Evolutionary conservation across 2,329 filamentous ascomycete genomes (phyloP).

Genomic region (Ceratocystis lukuohia): DNA sequence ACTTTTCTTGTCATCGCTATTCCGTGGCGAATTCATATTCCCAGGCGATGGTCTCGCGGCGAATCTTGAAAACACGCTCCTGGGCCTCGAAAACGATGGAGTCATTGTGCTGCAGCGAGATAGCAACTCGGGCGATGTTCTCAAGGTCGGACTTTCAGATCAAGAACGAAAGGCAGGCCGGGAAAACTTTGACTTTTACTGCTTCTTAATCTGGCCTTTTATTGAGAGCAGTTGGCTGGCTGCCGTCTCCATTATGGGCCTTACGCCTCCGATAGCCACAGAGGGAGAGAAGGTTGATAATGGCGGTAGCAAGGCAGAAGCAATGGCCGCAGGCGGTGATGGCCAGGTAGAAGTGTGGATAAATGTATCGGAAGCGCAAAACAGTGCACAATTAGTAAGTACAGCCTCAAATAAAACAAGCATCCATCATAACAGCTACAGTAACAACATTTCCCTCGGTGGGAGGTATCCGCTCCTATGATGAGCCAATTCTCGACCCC

Average conservation of each 20-base stretch:
- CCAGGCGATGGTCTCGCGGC: constrained; percentile 66
- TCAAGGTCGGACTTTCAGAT: constrained; percentile 58
- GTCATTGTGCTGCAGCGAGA: constrained; percentile 48
- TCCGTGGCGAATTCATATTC: constrained; percentile 95
- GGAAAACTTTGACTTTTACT: constrained; percentile 98
- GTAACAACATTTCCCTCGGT: not conserved
- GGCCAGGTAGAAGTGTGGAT: constrained; percentile 55
- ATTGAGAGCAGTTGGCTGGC: constrained; percentile 91
- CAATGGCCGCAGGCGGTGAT: constrained; percentile 21
- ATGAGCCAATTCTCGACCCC: too few species aligned
- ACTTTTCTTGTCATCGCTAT: constrained; percentile 79
- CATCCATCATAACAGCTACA: not conserved
- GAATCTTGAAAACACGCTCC: constrained; percentile 71
- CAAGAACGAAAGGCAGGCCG: constrained; percentile 64
- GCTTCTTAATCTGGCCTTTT: constrained; percentile 96
- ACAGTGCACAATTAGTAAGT: constrained; percentile 64
- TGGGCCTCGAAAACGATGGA: constrained; percentile 61
- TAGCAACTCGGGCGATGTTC: constrained; percentile 34
- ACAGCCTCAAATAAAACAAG: not conserved
- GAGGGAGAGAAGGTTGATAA: not conserved
- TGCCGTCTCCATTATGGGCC: constrained; percentile 72
- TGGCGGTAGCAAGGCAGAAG: not conserved
- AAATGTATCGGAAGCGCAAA: constrained; percentile 61
- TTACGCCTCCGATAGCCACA: constrained; percentile 54
- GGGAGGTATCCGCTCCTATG: too few species aligned